These are phyloP conservation scores for Globisporangium heterothallicum DNA, from an alignment of 352 stramenopile species.

Conservation along the genomic window DNA sequence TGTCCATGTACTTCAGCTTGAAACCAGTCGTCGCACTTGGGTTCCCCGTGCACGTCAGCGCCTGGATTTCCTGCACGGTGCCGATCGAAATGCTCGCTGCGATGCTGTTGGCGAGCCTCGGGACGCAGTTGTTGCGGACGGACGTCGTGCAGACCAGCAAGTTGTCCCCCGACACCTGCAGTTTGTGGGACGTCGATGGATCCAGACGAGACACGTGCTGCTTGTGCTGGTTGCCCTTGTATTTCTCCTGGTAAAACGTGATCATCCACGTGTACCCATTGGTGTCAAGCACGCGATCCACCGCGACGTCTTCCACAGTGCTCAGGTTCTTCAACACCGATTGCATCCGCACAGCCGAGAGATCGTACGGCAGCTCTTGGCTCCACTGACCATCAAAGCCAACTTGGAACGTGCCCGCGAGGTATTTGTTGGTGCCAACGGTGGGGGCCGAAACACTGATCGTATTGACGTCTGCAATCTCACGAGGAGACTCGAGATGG, in stretches of 20 bases:
- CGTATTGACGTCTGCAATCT: constrained; percentile 51
- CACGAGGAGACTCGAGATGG: constrained; percentile 25
- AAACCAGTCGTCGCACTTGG: constrained; percentile 34
- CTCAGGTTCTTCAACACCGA: constrained; percentile 35
- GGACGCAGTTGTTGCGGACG: constrained; percentile 33
- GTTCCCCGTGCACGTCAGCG: constrained; percentile 35
- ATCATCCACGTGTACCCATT: constrained; percentile 80
- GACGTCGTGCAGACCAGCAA: constrained; percentile 54
- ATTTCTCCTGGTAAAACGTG: constrained; percentile 53
- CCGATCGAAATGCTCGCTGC: constrained; percentile 37
- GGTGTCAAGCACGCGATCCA: constrained; percentile 47
- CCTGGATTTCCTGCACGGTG: constrained; percentile 49
- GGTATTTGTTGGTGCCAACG: constrained; percentile 28
- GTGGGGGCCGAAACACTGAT: constrained; percentile 69
- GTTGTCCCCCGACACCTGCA: constrained; percentile 42
- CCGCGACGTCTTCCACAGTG: constrained; percentile 51
- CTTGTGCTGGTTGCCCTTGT: constrained; percentile 55
- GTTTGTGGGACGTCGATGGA: constrained; percentile 36
- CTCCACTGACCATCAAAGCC: constrained; percentile 86
- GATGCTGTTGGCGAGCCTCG: constrained; percentile 37
- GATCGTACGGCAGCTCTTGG: constrained; percentile 79
- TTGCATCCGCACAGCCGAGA: constrained; percentile 80
- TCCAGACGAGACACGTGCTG: constrained; percentile 40
- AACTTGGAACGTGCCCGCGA: constrained; percentile 86
- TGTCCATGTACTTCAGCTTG: constrained; percentile 52